These are phyloP conservation scores for Solanum neorickii DNA, from an alignment of 257 asterid species.

Conservation along the genomic window DNA sequence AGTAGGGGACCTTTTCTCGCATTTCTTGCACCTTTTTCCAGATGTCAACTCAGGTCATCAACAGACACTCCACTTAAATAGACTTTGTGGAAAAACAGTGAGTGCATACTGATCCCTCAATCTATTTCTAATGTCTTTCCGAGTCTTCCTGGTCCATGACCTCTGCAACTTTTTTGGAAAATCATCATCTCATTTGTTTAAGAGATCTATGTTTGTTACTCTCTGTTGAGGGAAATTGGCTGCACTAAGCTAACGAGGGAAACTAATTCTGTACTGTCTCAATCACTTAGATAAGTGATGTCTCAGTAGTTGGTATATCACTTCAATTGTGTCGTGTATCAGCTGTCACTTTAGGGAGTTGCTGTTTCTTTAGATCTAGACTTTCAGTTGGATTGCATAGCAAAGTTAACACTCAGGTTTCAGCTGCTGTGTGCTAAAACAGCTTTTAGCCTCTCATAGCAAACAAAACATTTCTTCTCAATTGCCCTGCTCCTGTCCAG, in stretches of 20 bases:
- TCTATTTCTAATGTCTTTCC: not conserved
- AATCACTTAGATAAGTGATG: not conserved
- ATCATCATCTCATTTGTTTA: not conserved
- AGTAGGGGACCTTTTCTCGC: not conserved
- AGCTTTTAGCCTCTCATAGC: not conserved
- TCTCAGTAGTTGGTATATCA: not conserved
- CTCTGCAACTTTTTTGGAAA: not conserved
- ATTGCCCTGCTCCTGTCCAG: not conserved
- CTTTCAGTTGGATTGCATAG: not conserved
- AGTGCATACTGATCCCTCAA: not conserved
- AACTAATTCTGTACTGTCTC: not conserved
- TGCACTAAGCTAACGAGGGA: not conserved
- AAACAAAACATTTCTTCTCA: not conserved
- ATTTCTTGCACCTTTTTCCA: not conserved
- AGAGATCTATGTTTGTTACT: not conserved
- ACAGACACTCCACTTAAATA: not conserved
- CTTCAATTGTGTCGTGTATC: not conserved
- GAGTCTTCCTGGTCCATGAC: not conserved
- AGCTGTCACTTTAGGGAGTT: not conserved
- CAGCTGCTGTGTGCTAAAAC: not conserved
- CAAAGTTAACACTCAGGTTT: not conserved
- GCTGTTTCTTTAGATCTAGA: not conserved
- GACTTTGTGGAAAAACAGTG: not conserved
- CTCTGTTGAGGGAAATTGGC: not conserved
- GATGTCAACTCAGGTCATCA: not conserved